Conservation (phyloP, 352 stramenopile species). For the Globisporangium irregulare region DNA sequence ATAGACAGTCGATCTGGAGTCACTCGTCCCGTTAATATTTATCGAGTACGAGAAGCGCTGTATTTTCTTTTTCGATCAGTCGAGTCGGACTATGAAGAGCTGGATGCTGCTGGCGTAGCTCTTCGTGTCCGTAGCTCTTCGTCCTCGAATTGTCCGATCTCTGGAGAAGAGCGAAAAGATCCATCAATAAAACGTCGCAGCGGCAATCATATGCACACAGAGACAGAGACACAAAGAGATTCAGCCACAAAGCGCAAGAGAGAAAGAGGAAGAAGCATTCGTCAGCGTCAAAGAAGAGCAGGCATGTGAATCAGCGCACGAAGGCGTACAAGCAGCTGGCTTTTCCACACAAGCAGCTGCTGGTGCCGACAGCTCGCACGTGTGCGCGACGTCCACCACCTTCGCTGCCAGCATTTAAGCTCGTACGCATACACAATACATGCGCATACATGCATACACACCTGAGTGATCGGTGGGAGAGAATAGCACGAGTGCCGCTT, state of each 20-base stretch:
- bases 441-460: neutral
- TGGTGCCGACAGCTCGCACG: neutral
- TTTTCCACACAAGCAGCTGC: slow-evolving; percentile 8
- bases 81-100: slow-evolving; percentile 5
- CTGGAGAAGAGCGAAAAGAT: slow-evolving; percentile 6
- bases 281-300: slow-evolving; percentile 1
- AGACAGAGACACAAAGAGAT: neutral
- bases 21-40: neutral
- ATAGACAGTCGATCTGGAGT: slow-evolving; percentile 5
- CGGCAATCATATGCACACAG: neutral
- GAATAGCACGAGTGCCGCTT: slow-evolving; percentile 1
- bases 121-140: slow-evolving; percentile 2
- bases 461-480: neutral
- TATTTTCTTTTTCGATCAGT: neutral
- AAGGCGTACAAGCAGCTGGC: neutral
- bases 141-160: slow-evolving; percentile 3
- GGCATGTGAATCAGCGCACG: neutral
- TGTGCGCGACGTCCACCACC: neutral
- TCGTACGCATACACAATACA: neutral
- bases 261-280: neutral
- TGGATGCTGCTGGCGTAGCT: neutral
- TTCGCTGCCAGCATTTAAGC: neutral
- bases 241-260: neutral
- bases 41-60: neutral
- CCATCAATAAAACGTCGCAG: slow-evolving; percentile 4